phyloP scores from a whole-genome alignment of 768 basidiomycete species.

The Agrocybe praecox region DNA sequence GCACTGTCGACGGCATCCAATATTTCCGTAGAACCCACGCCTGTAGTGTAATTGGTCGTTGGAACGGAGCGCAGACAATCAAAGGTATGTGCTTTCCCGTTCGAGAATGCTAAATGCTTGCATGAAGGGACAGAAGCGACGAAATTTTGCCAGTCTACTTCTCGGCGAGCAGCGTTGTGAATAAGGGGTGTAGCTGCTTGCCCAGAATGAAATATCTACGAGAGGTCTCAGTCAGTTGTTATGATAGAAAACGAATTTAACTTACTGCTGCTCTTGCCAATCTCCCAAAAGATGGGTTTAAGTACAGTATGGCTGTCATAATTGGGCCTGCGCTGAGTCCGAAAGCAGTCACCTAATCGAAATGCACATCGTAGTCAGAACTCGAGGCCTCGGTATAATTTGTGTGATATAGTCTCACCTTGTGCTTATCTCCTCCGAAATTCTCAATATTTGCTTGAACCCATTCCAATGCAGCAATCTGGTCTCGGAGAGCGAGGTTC shows the following conservation, averaged over 20 bases:
- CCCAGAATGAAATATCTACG: not conserved
- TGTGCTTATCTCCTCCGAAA: constrained; percentile 55
- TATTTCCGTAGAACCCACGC: not conserved
- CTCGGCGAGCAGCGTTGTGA: not conserved
- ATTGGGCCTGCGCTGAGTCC: not conserved
- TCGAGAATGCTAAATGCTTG: not conserved
- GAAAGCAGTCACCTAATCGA: not conserved
- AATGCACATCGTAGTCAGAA: not conserved
- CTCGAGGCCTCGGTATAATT: too few species aligned
- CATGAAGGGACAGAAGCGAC: not conserved
- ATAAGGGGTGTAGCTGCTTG: not conserved
- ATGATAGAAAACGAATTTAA: not conserved
- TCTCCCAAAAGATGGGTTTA: not conserved
- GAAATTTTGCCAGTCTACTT: not conserved
- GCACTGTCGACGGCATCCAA: not conserved
- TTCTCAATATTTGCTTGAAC: constrained; percentile 55
- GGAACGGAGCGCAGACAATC: not conserved
- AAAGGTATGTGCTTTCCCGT: not conserved
- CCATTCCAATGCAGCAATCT: constrained; percentile 46
- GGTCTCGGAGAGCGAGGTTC: constrained; percentile 47
- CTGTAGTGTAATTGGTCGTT: not conserved
- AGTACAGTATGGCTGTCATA: not conserved
- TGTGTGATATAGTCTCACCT: constrained; percentile 12
- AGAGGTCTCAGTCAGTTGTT: not conserved
- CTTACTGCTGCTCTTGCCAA: not conserved